Conservation (phyloP, 2,329 filamentous ascomycete genomes). For the Ceratocystis ficicola region DNA sequence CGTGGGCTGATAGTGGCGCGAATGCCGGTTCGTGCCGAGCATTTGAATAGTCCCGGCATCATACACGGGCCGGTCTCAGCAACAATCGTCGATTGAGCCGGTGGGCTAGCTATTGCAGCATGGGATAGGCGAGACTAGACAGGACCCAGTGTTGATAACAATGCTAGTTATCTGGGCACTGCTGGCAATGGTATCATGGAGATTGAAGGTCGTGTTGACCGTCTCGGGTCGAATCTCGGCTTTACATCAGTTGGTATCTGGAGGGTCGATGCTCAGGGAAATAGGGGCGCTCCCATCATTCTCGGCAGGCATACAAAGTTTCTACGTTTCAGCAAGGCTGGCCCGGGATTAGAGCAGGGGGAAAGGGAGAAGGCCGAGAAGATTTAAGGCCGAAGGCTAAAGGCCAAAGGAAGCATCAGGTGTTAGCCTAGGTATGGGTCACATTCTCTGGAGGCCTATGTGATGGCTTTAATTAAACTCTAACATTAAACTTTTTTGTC, state of each 20-base stretch:
- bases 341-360: background rate
- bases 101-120: slow-evolving; percentile 58
- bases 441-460: background rate
- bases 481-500: background rate
- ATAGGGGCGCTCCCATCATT: slow-evolving; percentile 39
- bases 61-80: slow-evolving; percentile 63
- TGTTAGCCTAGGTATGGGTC: no score
- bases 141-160: slow-evolving; percentile 63
- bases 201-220: slow-evolving; percentile 53
- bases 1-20: slow-evolving; percentile 24
- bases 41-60: slow-evolving; percentile 34
- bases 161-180: slow-evolving; percentile 54
- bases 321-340: slow-evolving; percentile 25
- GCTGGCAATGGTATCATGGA: slow-evolving; percentile 45
- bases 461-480: background rate
- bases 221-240: slow-evolving; percentile 54
- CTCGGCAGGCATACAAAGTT: slow-evolving; percentile 59
- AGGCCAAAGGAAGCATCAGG: no score
- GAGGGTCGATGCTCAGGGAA: slow-evolving; percentile 42
- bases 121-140: slow-evolving; percentile 50
- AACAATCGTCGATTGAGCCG: slow-evolving; percentile 60
- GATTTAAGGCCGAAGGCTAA: no score
- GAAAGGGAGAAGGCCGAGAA: background rate
- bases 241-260: slow-evolving; percentile 56
- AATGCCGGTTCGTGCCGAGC: slow-evolving; percentile 23